Evolutionary conservation across 2,329 filamentous ascomycete species (phyloP).

Genomic region (Endoconidiophora laricicola): DNA sequence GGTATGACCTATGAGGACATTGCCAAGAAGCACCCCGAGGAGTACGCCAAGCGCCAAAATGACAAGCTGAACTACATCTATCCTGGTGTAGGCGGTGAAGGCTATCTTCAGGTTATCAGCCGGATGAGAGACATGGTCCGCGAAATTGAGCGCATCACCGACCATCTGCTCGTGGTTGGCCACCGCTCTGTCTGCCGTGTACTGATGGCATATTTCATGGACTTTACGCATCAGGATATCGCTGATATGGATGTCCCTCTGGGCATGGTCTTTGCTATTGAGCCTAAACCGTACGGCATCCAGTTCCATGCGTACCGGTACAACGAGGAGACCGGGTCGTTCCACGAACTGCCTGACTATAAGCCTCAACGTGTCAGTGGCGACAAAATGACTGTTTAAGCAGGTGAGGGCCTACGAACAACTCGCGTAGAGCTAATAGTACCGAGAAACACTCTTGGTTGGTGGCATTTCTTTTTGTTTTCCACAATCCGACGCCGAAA

Average conservation of each 20-base stretch:
- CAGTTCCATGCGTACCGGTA: conserved; percentile 94
- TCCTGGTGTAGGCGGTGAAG: conserved; percentile 86
- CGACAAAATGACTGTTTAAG: not conserved
- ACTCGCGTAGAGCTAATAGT: too few species aligned
- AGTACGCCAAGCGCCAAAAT: conserved; percentile 60
- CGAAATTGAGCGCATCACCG: conserved; percentile 91
- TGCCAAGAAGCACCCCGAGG: conserved; percentile 56
- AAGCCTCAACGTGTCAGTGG: conserved; percentile 35
- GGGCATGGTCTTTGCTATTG: conserved; percentile 84
- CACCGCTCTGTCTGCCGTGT: conserved; percentile 88
- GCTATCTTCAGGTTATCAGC: conserved; percentile 93
- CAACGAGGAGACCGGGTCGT: conserved; percentile 60
- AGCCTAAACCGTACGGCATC: conserved; percentile 94
- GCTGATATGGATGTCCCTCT: conserved; percentile 88
- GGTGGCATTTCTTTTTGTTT: too few species aligned
- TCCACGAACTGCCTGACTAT: conserved; percentile 75
- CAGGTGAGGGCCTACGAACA: too few species aligned
- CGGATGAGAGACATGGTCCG: conserved; percentile 88
- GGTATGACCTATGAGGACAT: conserved; percentile 92
- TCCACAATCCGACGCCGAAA: too few species aligned
- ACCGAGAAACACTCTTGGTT: too few species aligned
- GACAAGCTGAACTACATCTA: conserved; percentile 96
- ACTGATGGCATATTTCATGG: conserved; percentile 90
- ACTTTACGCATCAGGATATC: conserved; percentile 76
- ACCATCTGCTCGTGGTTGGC: conserved; percentile 82